Percentiles rank a stretch among this genome's conserved stretches.
Conservation (phyloP, 2,329 filamentous ascomycete genomes). For the Sordariomycetes sp. region DNA sequence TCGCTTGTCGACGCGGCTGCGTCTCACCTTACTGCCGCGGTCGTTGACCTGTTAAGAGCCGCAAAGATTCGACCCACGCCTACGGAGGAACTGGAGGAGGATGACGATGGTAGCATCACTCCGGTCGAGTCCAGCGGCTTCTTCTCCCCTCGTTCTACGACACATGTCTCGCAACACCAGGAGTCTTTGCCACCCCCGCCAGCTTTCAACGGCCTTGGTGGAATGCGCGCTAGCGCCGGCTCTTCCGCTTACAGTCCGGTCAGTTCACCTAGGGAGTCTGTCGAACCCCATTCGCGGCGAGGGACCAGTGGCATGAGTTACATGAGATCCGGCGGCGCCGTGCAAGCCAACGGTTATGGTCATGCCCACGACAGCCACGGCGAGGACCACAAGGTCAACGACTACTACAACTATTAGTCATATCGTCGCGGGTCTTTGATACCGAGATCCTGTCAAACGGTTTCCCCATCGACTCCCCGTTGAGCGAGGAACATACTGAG, state of each 20-base stretch:
- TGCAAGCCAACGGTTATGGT: conserved; percentile 30
- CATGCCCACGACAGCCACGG: conserved; percentile 24
- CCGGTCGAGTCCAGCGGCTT: conserved; percentile 61
- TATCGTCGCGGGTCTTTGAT: too few species aligned
- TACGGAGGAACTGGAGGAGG: conserved; percentile 65
- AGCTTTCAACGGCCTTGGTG: conserved; percentile 49
- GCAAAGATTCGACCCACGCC: conserved; percentile 79
- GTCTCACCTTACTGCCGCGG: conserved; percentile 75
- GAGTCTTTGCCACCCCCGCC: conserved; percentile 34
- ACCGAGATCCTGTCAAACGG: too few species aligned
- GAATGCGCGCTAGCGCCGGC: conserved; percentile 49
- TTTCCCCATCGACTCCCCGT: too few species aligned
- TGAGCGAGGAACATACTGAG: too few species aligned
- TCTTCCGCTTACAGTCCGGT: conserved; percentile 70
- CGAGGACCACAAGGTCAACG: conserved; percentile 40
- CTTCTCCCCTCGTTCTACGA: conserved; percentile 49
- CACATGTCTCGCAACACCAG: conserved; percentile 19
- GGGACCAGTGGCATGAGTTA: conserved; percentile 25
- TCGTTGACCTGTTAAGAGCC: conserved; percentile 75
- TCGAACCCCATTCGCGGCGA: conserved; percentile 28
- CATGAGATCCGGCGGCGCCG: conserved; percentile 23
- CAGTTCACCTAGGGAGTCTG: conserved; percentile 56
- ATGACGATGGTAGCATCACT: conserved; percentile 58
- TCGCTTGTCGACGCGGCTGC: conserved; percentile 88
- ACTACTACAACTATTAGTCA: conserved; percentile 5